Conservation (phyloP, 495 filamentous ascomycete genomes). For the Tuber umbilicatum region DNA sequence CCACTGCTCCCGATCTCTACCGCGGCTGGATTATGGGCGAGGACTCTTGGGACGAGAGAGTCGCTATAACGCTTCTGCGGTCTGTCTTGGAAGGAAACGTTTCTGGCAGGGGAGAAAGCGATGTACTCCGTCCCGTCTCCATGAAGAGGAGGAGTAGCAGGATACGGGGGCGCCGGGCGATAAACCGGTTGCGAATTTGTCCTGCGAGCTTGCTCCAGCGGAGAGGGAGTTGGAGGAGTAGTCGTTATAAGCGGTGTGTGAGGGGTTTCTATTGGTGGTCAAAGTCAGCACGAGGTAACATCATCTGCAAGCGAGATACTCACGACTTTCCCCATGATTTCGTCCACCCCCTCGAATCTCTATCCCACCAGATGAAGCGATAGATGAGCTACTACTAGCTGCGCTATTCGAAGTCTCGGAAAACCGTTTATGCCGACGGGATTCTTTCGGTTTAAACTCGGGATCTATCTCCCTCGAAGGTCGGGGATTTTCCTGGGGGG, state of each 20-base stretch:
- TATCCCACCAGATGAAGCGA: conserved; percentile 27
- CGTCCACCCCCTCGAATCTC: conserved; percentile 15
- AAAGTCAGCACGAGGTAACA: background rate
- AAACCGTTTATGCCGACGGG: background rate
- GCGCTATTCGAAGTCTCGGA: background rate
- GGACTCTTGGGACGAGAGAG: conserved; percentile 13
- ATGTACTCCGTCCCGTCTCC: conserved; percentile 21
- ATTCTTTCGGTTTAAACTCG: background rate
- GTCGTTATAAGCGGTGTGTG: conserved; percentile 34
- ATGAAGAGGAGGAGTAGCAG: conserved; percentile 25
- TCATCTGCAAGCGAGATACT: background rate
- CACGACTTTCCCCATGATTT: conserved; percentile 22
- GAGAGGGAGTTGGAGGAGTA: conserved; percentile 35
- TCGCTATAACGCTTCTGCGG: conserved; percentile 11
- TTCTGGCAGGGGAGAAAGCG: background rate
- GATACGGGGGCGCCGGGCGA: conserved; percentile 30
- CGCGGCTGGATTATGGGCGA: conserved; percentile 17
- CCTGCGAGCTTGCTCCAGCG: conserved; percentile 33
- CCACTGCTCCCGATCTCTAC: conserved; percentile 34
- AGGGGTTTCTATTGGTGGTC: conserved; percentile 2
- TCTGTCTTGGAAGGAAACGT: conserved; percentile 17
- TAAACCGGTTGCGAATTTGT: conserved; percentile 18
- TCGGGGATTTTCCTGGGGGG: background rate
- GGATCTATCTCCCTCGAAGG: background rate
- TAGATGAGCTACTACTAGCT: background rate